phyloP scores from a whole-genome alignment of 2,329 filamentous ascomycete species.

The Clonostachys solani region DNA sequence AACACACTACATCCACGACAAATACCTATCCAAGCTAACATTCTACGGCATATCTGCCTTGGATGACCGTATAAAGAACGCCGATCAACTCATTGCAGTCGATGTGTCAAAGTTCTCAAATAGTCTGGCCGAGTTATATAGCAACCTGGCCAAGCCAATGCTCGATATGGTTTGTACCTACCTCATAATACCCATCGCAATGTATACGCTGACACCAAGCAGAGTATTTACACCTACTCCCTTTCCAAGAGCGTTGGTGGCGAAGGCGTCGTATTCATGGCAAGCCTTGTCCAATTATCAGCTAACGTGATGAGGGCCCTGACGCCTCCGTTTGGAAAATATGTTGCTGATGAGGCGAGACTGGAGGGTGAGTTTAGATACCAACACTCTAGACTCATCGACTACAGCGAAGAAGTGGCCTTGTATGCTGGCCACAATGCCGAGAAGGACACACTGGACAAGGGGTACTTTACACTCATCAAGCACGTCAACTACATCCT shows the following conservation, averaged over 20 bases:
- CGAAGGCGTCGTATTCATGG: slow-evolving; percentile 94
- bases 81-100: slow-evolving; percentile 94
- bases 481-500: slow-evolving; percentile 98
- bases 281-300: slow-evolving; percentile 85
- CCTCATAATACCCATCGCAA: not conserved
- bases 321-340: slow-evolving; percentile 95
- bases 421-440: slow-evolving; percentile 88
- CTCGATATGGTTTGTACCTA: slow-evolving; percentile 70
- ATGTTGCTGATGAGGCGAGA: slow-evolving; percentile 91
- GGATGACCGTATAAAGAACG: slow-evolving; percentile 97
- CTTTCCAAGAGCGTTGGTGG: slow-evolving; percentile 93
- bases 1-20: slow-evolving; percentile 92
- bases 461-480: slow-evolving; percentile 98
- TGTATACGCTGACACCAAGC: slow-evolving; percentile 12
- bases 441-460: slow-evolving; percentile 94
- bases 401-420: slow-evolving; percentile 93
- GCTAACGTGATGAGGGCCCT: slow-evolving; percentile 90
- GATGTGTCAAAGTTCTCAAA: slow-evolving; percentile 97
- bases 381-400: slow-evolving; percentile 89
- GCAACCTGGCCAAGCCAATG: slow-evolving; percentile 90
- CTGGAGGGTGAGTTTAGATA: slow-evolving; percentile 96
- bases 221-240: slow-evolving; percentile 90
- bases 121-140: slow-evolving; percentile 90
- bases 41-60: slow-evolving; percentile 95
- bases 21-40: slow-evolving; percentile 95